Base-by-base conservation (phyloP, 2,329 filamentous ascomycete species). In the Apiospora arundinis region DNA sequence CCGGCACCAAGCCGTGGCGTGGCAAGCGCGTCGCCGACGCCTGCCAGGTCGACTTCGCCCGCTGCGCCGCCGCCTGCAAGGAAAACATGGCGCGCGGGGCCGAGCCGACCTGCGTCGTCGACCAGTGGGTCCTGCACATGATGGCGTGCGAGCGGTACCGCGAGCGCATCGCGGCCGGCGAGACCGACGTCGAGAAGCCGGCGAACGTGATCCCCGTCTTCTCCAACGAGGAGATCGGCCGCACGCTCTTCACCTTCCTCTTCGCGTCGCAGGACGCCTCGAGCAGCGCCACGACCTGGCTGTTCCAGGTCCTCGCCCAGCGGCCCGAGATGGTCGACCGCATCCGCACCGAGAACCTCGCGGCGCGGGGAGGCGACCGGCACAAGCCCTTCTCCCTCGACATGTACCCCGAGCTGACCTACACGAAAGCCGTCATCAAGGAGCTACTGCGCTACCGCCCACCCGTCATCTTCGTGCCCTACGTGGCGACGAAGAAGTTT, bases 51-150 rank as follows among this genome's bases (percentile, higher is more conserved):
- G 92, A 93, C 76, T 95, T 95, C 76, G 83, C 89, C 67, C 90
- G 89, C 76, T 94, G 92, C 77, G 91, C 92, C 25, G 91, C 90
- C 1, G 92, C 92, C 78, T 90, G 91, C 79, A 93, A 92, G 79
- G 87, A 89, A 23, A 88, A 90, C 74, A 93, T 95, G 91, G 88
- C 90, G 71, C 85, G 88, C 46, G 92, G 92, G 73, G 92, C 90
- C 46, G 83, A 89, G 75, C 86, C 92, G 21, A 89, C 88, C 37
- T 95, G 92, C 80, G 94, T 94, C 76, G 89, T 95, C 78, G 93
- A 95, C 79, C 90, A 90, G 49, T 95, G 93, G 93, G 86, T 95
- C 70, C 86, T 89, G 76, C 85, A 89, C 72, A 94, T 95, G 90
- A 88, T 92, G 77, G 90, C 93, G 71, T 94, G 91, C 0, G 88